phyloP scores from a whole-genome alignment of 176 grass and related monocot species.

The Zoysia japonica region DNA sequence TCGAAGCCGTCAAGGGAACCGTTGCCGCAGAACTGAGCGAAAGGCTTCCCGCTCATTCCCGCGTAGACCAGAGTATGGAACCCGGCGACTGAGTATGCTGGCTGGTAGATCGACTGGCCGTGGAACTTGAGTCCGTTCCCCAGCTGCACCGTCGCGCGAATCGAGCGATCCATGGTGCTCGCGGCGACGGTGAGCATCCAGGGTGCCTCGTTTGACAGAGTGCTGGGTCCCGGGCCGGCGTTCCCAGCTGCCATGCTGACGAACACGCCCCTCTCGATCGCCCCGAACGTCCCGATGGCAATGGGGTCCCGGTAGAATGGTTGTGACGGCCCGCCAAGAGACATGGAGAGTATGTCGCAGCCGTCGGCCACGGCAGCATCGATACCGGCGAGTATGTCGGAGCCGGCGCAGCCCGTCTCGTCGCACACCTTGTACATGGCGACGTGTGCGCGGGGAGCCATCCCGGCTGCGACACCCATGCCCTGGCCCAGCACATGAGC shows the following conservation, averaged over 20 bases:
- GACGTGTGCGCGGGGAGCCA: slow-evolving; percentile 52
- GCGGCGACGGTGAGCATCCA: slow-evolving; percentile 74
- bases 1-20: slow-evolving; percentile 33
- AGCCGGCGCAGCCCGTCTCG: background rate
- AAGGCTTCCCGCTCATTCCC: background rate
- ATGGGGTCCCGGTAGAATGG: slow-evolving; percentile 28
- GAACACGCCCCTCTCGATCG: slow-evolving; percentile 51
- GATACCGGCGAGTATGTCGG: slow-evolving; percentile 45
- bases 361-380: slow-evolving; percentile 51
- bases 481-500: slow-evolving; percentile 47
- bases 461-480: slow-evolving; percentile 31
- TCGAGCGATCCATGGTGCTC: slow-evolving; percentile 58
- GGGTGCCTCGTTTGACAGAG: slow-evolving; percentile 50
- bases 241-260: slow-evolving; percentile 56
- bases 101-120: slow-evolving; percentile 55
- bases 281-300: slow-evolving; percentile 44
- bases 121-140: slow-evolving; percentile 45
- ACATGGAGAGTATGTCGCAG: slow-evolving; percentile 53
- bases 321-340: background rate
- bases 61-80: slow-evolving; percentile 29
- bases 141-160: slow-evolving; percentile 39
- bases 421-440: slow-evolving; percentile 58
- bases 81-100: background rate
- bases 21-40: slow-evolving; percentile 26
- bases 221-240: slow-evolving; percentile 4